These are phyloP conservation scores for Aspergillus udagawae DNA, from an alignment of 2,329 filamentous ascomycete genomes.

Conservation along the genomic window DNA sequence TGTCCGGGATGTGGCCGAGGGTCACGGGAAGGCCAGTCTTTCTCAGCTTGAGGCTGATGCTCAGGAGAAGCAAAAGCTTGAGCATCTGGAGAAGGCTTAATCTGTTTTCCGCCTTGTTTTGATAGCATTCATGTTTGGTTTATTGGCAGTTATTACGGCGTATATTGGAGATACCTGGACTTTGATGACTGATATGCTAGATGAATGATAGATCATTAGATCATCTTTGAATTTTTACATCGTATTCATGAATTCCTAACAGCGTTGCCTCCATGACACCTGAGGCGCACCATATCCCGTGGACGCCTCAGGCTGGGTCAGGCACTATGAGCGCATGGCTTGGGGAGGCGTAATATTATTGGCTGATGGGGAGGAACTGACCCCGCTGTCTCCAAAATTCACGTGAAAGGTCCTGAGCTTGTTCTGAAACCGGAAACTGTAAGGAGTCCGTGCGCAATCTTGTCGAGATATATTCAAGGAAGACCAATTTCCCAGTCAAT, in stretches of 20 bases:
- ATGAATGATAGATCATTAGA: neutral
- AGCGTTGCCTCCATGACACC: no score
- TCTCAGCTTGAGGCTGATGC: slow-evolving; percentile 34
- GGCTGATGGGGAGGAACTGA: neutral
- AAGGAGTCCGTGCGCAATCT: neutral
- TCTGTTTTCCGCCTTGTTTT: neutral
- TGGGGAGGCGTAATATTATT: neutral
- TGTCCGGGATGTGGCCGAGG: slow-evolving; percentile 35
- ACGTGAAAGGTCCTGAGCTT: neutral
- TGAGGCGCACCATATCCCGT: neutral
- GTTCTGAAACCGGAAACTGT: neutral
- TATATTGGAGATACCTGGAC: neutral
- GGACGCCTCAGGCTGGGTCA: neutral
- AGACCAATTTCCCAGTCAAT: neutral
- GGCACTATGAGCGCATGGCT: neutral
- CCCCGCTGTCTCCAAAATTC: neutral
- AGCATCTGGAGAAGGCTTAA: slow-evolving; percentile 20
- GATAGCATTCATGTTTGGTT: neutral
- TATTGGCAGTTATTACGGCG: neutral
- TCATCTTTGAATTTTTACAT: neutral
- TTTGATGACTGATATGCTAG: neutral
- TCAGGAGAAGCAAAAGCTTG: slow-evolving; percentile 25
- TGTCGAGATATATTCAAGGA: neutral
- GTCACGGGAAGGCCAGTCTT: slow-evolving; percentile 23
- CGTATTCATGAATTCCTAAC: neutral